phyloP scores from a whole-genome alignment of 345 rosid species.

The Streptanthus diversifolius region DNA sequence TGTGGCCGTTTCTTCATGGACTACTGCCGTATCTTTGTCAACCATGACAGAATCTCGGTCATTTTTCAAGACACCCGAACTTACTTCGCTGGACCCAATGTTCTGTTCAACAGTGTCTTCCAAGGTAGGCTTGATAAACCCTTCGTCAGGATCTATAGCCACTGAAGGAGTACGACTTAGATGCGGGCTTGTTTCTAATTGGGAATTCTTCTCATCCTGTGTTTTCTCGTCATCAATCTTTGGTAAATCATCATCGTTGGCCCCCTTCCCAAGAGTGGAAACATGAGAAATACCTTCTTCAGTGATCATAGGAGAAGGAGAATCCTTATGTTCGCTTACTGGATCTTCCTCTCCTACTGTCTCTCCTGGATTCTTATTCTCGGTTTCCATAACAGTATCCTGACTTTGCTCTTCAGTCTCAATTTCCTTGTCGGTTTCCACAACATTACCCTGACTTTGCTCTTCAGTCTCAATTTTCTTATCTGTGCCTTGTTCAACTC shows the following conservation, averaged over 20 bases:
- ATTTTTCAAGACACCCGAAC: slow-evolving; percentile 2
- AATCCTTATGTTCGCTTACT: slow-evolving; percentile 15
- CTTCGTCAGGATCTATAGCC: slow-evolving; percentile 32
- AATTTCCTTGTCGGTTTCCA: no score
- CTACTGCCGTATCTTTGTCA: slow-evolving; percentile 1
- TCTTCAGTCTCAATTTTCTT: not conserved
- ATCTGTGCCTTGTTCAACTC: not conserved
- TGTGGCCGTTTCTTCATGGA: slow-evolving; percentile 14
- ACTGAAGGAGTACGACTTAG: slow-evolving; percentile 15
- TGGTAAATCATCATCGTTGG: slow-evolving; percentile 2
- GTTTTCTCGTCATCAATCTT: slow-evolving; percentile 21
- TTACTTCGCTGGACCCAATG: slow-evolving; percentile 14
- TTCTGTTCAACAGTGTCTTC: slow-evolving; percentile 19
- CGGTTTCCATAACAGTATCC: not conserved
- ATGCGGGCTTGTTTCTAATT: slow-evolving; percentile 17
- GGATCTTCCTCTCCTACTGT: slow-evolving; percentile 9
- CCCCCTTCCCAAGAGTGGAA: slow-evolving; percentile 14
- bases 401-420: slow-evolving; percentile 14
- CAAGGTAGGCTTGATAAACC: slow-evolving; percentile 11
- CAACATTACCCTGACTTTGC: no score
- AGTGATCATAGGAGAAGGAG: slow-evolving; percentile 22
- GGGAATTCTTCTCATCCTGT: slow-evolving; percentile 23
- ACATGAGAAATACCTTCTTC: slow-evolving; percentile 19
- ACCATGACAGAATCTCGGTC: slow-evolving; percentile 10
- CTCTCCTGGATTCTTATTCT: slow-evolving; percentile 14